Conservation (phyloP, 2,329 filamentous ascomycete species). For the Bipolaris cookei region DNA sequence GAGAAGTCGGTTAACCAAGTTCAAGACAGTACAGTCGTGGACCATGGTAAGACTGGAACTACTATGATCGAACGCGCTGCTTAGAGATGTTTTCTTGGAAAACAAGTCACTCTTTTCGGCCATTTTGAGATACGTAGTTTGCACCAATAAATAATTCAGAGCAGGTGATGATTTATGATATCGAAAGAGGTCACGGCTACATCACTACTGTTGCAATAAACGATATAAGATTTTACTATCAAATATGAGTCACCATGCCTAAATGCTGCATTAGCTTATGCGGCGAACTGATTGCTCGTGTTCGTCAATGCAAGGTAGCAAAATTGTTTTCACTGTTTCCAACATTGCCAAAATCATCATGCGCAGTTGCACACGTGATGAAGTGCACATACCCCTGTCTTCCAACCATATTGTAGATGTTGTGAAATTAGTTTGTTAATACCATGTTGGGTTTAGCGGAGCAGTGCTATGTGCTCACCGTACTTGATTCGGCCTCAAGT, state of each 20-base stretch:
- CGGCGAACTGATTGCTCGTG: not conserved
- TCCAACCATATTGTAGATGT: not conserved
- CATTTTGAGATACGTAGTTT: not conserved
- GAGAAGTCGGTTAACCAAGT: slow-evolving; percentile 44
- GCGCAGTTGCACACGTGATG: not conserved
- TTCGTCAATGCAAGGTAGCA: not conserved
- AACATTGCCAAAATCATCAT: not conserved
- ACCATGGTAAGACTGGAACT: slow-evolving; percentile 23
- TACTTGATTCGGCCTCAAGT: not conserved
- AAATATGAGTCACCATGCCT: not conserved
- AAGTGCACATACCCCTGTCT: not conserved
- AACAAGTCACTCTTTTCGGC: not conserved
- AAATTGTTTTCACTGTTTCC: not conserved
- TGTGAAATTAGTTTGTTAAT: not conserved
- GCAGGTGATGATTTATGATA: not conserved
- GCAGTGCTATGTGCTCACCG: not conserved
- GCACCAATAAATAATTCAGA: not conserved
- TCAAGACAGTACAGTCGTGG: slow-evolving; percentile 3
- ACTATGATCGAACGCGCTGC: slow-evolving; percentile 30
- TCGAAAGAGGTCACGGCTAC: not conserved
- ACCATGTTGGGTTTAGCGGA: not conserved
- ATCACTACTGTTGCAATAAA: not conserved
- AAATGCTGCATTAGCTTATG: not conserved
- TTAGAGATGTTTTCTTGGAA: slow-evolving; percentile 1
- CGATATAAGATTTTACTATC: not conserved